Conservation (phyloP, 257 asterid genomes). For the Jaltomata sinuosa region DNA sequence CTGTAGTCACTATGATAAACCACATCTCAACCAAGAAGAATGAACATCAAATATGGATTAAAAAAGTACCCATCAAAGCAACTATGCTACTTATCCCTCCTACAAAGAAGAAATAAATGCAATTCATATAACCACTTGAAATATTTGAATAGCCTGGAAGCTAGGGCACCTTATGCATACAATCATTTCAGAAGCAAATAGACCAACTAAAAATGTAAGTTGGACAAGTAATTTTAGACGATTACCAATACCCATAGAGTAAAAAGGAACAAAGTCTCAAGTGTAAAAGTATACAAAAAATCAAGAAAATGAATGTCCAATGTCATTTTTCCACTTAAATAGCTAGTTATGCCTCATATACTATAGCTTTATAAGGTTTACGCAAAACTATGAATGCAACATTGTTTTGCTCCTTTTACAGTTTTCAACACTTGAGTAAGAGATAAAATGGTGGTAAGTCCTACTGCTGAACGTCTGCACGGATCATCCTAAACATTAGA, state of each 20-base stretch:
- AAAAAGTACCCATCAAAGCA: not conserved
- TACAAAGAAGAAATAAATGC: not conserved
- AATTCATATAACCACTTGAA: not conserved
- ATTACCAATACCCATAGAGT: not conserved
- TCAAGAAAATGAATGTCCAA: not conserved
- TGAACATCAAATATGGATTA: not conserved
- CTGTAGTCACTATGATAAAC: not conserved
- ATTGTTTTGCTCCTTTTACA: not conserved
- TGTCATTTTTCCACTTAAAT: not conserved
- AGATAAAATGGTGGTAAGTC: not conserved
- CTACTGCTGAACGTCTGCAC: not conserved
- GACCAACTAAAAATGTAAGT: not conserved
- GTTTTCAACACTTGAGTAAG: not conserved
- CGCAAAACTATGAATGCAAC: not conserved
- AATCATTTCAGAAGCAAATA: not conserved
- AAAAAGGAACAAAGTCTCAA: not conserved
- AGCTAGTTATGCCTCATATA: not conserved
- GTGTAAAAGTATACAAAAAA: not conserved
- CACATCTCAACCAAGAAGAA: not conserved
- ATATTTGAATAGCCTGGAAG: not conserved
- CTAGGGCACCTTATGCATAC: not conserved
- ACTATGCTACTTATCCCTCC: not conserved
- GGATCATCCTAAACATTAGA: not conserved
- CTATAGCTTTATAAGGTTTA: not conserved
- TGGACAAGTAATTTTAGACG: not conserved